Base-by-base conservation (phyloP, 805 yeast species). In the Yamadazyma tumulicola region DNA sequence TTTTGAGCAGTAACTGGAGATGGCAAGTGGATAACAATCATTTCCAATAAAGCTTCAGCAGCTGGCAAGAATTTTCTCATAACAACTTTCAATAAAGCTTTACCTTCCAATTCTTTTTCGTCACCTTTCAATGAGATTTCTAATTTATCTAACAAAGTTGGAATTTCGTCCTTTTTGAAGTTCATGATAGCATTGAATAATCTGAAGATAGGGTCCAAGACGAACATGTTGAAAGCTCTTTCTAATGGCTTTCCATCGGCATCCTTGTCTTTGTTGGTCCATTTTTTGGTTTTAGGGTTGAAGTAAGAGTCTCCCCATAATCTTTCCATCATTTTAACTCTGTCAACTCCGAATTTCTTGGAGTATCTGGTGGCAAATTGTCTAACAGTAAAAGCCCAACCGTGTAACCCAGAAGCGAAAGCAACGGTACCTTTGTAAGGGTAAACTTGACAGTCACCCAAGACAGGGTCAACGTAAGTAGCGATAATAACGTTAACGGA, bases 11-110 rank as follows among this genome's bases (percentile, higher is more conserved):
- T 91, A 67, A 88, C 94, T 74, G 98, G 98, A 54, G 97, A 93
- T 74, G 98, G 98, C 70, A 91, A 83, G 79, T 91, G 96, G 59
- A 91, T 75, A 64, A 89, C 83, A 75, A 93, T 88, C 98, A 91
- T 91, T 81, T 91, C 97, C 73, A 91, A 76, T 69, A 91, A 79
- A 64, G 98, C 98, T 67, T 91, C 97, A 61, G 98, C 97, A 72
- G 97, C 97, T 74, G 98, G 98, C 76, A 91, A 81, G 91, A 93
- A 91, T 78, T 93, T 91, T 79, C 94, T 87, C 97, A 91, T 93
- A 67, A 89, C 97, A 62, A 87, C 83, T 86, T 91, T 91, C 71
- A 91, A 81, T 61, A 91, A 80, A 58, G 96, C 95, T 82, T 91
- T 91, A 77, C 97, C 98, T 78, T 87, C 97, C 59, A 91, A 82